These are phyloP conservation scores for Polytrichum commune DNA, from an alignment of 225 moss, liverwort and hornwort species.

Conservation along the genomic window DNA sequence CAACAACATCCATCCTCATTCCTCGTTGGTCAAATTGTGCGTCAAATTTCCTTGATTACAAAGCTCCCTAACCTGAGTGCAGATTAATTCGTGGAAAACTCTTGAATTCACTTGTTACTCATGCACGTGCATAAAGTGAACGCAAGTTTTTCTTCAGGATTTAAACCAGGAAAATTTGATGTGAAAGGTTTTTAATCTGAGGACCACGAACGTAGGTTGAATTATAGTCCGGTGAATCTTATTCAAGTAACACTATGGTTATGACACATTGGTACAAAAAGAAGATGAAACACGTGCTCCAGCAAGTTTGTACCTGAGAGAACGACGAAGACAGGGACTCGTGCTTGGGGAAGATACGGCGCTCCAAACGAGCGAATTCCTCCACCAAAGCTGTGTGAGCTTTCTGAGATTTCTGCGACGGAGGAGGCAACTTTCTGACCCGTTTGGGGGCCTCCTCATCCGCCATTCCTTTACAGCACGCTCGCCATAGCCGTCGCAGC, in stretches of 20 bases:
- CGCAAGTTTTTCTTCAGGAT: neutral
- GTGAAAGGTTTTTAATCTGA: slow-evolving; percentile 10
- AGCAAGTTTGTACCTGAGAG: slow-evolving; percentile 29
- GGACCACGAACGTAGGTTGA: neutral
- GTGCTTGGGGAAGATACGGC: slow-evolving; percentile 93
- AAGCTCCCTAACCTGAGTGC: no score
- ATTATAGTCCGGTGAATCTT: neutral
- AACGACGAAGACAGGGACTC: slow-evolving; percentile 74
- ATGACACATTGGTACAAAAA: neutral
- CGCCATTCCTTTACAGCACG: neutral
- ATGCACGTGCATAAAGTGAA: no score
- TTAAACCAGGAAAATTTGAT: neutral
- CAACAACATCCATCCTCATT: no score
- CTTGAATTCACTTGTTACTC: no score
- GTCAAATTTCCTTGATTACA: no score
- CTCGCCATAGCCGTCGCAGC: neutral
- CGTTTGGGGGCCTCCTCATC: slow-evolving; percentile 17
- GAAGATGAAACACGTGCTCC: neutral
- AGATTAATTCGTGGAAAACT: no score
- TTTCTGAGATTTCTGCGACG: slow-evolving; percentile 6
- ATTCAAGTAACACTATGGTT: neutral
- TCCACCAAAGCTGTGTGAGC: slow-evolving; percentile 36
- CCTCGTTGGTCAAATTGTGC: no score
- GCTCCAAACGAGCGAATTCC: slow-evolving; percentile 77
- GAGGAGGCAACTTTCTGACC: slow-evolving; percentile 33